Conservation (phyloP, 139 green algal species). For the Tetraselmis striata region DNA sequence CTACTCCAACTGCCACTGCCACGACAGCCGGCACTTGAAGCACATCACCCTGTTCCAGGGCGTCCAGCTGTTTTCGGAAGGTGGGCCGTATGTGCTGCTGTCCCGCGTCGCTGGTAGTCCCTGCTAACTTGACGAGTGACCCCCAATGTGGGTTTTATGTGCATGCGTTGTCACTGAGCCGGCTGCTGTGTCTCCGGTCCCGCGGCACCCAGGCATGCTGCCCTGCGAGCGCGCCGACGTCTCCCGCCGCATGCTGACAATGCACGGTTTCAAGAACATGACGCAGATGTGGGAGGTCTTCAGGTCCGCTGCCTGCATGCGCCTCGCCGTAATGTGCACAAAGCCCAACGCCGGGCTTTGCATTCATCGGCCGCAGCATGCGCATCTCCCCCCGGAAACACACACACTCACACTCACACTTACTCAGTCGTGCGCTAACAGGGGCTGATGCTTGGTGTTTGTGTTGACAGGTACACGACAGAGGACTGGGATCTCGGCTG, state of each 20-base stretch:
- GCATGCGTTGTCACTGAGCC: no score
- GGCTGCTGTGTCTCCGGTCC: no score
- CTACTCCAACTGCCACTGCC: background rate
- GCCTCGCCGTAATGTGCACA: no score
- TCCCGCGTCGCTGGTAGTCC: no score
- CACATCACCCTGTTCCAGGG: background rate
- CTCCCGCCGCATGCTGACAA: background rate
- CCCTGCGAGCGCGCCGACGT: background rate
- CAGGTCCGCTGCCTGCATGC: background rate
- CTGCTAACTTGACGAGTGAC: no score
- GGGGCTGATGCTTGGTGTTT: no score
- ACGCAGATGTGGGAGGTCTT: background rate
- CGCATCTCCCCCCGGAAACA: no score
- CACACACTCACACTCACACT: no score
- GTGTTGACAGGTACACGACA: background rate
- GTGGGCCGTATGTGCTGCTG: background rate
- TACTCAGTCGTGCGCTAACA: no score
- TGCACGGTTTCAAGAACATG: background rate
- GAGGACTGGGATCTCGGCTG: background rate
- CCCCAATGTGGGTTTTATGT: no score
- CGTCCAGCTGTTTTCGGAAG: background rate
- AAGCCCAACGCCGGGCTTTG: no score
- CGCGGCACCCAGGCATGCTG: background rate
- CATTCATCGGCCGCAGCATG: no score
- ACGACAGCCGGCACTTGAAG: background rate